Conservation (phyloP, 192 early-diverging fungal species). For the Ramicandelaber brevisporus region DNA sequence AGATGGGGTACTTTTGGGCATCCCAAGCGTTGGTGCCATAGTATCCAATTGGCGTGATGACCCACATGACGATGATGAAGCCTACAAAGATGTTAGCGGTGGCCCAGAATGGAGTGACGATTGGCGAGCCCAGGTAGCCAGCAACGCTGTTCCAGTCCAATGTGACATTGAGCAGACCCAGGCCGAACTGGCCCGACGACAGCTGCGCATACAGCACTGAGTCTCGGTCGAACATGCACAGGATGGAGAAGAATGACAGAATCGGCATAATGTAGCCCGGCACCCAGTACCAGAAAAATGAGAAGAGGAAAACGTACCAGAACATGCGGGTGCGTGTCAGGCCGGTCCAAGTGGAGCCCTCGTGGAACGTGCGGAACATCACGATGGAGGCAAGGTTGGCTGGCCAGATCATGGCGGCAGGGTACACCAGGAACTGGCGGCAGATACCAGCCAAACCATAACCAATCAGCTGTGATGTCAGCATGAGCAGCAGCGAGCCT, state of each 20-base stretch:
- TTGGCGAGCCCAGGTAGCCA: conserved; percentile 25
- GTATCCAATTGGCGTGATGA: conserved; percentile 42
- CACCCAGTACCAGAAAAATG: conserved; percentile 27
- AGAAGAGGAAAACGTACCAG: conserved; percentile 15
- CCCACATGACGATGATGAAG: conserved; percentile 45
- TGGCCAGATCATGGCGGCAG: conserved; percentile 77
- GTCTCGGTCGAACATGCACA: conserved; percentile 25
- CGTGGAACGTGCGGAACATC: conserved; percentile 53
- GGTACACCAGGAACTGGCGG: conserved; percentile 55
- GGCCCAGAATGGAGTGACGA: conserved; percentile 54
- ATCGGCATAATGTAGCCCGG: conserved; percentile 40
- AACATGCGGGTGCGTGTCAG: conserved; percentile 22
- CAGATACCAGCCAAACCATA: conserved; percentile 42
- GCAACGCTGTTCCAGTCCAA: conserved; percentile 51
- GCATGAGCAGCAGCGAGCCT: conserved; percentile 30
- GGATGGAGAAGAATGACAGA: conserved; percentile 30
- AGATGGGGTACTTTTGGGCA: conserved; percentile 28
- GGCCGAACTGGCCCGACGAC: conserved; percentile 25
- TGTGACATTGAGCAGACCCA: conserved; percentile 40
- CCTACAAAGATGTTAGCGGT: conserved; percentile 43
- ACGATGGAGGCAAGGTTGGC: conserved; percentile 45
- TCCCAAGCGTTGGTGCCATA: conserved; percentile 37
- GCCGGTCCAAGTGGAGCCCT: not conserved
- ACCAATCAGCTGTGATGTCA: conserved; percentile 40
- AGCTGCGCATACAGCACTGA: conserved; percentile 14